Evolutionary conservation across 2,329 filamentous ascomycete genomes (phyloP).

Genomic region (Ascochyta clinopodiicola): DNA sequence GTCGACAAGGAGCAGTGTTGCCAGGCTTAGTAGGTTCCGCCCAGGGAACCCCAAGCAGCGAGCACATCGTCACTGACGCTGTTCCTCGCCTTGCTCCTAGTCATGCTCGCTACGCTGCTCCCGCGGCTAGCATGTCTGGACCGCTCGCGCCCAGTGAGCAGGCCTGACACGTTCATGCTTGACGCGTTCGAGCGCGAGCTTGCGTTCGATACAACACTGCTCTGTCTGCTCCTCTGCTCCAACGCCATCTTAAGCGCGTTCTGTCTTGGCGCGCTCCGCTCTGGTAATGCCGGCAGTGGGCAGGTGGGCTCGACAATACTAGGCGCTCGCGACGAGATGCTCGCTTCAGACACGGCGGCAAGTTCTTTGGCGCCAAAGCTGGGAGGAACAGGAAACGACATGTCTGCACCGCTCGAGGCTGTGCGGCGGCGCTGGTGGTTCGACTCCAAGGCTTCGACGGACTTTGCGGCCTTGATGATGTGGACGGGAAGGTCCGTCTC

Average conservation of each 20-base stretch:
- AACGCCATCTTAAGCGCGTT: constrained; percentile 1
- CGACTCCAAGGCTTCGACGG: constrained; percentile 13
- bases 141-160: constrained; percentile 9
- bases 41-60: constrained; percentile 56
- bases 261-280: constrained; percentile 1
- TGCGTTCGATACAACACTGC: constrained; percentile 28
- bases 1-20: not conserved
- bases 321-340: constrained; percentile 26
- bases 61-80: constrained; percentile 56
- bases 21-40: constrained; percentile 41
- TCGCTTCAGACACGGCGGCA: constrained; percentile 30
- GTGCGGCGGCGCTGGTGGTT: constrained; percentile 43
- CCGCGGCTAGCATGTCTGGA: constrained; percentile 29
- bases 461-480: constrained; percentile 31
- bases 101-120: constrained; percentile 33
- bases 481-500: constrained; percentile 30
- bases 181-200: constrained; percentile 15
- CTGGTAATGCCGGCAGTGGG: not conserved
- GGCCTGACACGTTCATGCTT: constrained; percentile 6
- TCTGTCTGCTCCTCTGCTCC: constrained; percentile 25
- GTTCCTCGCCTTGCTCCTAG: constrained; percentile 28
- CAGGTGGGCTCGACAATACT: constrained; percentile 29
- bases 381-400: constrained; percentile 30
- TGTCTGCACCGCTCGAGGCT: constrained; percentile 42
- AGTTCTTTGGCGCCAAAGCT: constrained; percentile 24